Evolutionary conservation across 345 rosid genomes (phyloP).

Genomic region (Moringa oleifera): DNA sequence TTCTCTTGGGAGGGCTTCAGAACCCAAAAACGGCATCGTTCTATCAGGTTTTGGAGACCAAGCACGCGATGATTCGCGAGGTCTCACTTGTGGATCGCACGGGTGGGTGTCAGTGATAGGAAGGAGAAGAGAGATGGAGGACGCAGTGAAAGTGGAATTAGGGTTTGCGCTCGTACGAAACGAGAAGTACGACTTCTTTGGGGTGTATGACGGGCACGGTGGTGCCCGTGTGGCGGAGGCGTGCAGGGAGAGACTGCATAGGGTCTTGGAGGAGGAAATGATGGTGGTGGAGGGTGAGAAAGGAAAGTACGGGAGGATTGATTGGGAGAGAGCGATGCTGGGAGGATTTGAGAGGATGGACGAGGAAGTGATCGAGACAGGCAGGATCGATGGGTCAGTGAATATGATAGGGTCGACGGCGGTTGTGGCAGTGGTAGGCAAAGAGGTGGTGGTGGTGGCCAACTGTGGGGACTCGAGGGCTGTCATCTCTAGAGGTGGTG

Average conservation of each 20-base stretch:
- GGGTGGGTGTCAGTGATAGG: conserved; percentile 58
- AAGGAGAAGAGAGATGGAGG: conserved; percentile 67
- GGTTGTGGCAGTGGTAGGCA: conserved; percentile 34
- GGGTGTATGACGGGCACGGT: conserved; percentile 72
- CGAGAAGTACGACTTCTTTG: conserved; percentile 41
- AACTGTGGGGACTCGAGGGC: conserved; percentile 40
- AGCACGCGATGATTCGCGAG: not conserved
- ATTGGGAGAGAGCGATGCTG: conserved; percentile 53
- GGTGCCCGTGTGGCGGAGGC: conserved; percentile 60
- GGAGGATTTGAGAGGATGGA: conserved; percentile 46
- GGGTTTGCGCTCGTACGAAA: conserved; percentile 30
- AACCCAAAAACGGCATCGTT: conserved; percentile 16
- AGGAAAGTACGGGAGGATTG: conserved; percentile 14
- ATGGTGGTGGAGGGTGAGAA: conserved; percentile 2
- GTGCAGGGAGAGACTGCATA: conserved; percentile 52
- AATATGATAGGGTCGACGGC: conserved; percentile 38
- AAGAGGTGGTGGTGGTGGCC: conserved; percentile 27
- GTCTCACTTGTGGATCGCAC: conserved; percentile 14
- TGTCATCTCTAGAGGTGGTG: conserved; percentile 26
- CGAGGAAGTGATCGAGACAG: conserved; percentile 26
- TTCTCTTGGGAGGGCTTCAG: conserved; percentile 10
- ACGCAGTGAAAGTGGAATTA: conserved; percentile 42
- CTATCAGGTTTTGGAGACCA: conserved; percentile 15
- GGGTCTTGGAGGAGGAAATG: conserved; percentile 34
- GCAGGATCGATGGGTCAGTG: not conserved